Conservation (phyloP, 352 stramenopile genomes). For the Phytopythium ostracodes region DNA sequence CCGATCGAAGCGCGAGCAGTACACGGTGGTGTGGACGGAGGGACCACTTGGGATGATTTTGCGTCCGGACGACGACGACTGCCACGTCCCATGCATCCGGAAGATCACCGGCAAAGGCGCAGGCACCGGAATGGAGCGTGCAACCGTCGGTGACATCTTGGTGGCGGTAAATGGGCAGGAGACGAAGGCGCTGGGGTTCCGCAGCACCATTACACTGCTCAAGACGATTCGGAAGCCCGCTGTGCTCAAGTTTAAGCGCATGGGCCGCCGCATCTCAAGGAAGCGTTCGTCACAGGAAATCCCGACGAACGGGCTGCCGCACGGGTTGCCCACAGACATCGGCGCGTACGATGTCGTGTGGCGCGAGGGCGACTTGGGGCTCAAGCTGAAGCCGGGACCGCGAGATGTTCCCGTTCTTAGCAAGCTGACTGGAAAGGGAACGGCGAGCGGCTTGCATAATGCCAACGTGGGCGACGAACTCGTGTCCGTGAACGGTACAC, state of each 20-base stretch:
- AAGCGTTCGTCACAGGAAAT: slow-evolving; percentile 42
- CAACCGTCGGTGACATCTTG: slow-evolving; percentile 72
- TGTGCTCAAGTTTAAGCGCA: slow-evolving; percentile 87
- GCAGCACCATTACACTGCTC: slow-evolving; percentile 79
- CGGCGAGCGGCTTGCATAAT: slow-evolving; percentile 76
- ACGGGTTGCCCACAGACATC: slow-evolving; percentile 28
- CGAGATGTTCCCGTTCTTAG: slow-evolving; percentile 77
- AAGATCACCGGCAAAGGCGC: slow-evolving; percentile 86
- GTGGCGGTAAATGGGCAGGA: slow-evolving; percentile 84
- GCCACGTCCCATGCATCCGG: slow-evolving; percentile 83
- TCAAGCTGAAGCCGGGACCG: slow-evolving; percentile 82
- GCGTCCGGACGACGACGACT: slow-evolving; percentile 81
- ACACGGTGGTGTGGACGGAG: slow-evolving; percentile 85
- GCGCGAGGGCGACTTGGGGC: slow-evolving; percentile 77
- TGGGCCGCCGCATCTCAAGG: slow-evolving; percentile 69
- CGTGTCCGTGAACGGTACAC: slow-evolving; percentile 80
- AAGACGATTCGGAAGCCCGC: slow-evolving; percentile 85
- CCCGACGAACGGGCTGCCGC: slow-evolving; percentile 22
- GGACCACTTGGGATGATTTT: slow-evolving; percentile 84
- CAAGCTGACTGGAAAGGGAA: slow-evolving; percentile 82
- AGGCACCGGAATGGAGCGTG: slow-evolving; percentile 80
- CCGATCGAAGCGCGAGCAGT: slow-evolving; percentile 61
- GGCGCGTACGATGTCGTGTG: slow-evolving; percentile 86
- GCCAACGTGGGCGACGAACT: slow-evolving; percentile 79
- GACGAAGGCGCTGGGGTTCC: slow-evolving; percentile 81